Evolutionary conservation across 2,329 filamentous ascomycete genomes (phyloP), one percentile per base, ranked within the genome.

Genomic region (Colletotrichum camelliae): DNA sequence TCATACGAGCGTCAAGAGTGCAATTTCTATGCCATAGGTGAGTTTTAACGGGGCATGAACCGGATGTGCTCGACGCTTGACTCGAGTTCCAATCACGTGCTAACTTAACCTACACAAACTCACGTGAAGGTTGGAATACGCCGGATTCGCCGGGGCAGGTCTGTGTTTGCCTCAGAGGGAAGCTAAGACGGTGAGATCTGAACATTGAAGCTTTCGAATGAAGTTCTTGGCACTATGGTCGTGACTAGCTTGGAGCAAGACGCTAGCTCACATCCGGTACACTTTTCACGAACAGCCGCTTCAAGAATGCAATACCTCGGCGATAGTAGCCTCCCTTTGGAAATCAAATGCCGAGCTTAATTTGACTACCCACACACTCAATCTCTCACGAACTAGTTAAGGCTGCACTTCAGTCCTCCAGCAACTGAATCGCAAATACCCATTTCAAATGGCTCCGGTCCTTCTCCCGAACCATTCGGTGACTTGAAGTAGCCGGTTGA

Each of bases 361-460:
- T 48, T 48, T 21, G n/a, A 48, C 43, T 0, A 48, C n/a, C n/a
- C n/a, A 0, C n/a, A 10, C n/a, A 5, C 5, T 21, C 5, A 48
- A 21, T 13, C 9, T 48, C n/a, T 7, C n/a, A n/a, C n/a, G 9
- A 48, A 21, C 21, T 5, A n/a, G 0, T 0, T 2, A 48, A 7
- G 43, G 1, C 3, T n/a, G 18, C 1, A 13, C 8, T 2, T 48
- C n/a, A 3, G 43, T 48, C n/a, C 43, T 48, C 5, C n/a, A 13
- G 0, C 10, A 48, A 21, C n/a, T 13, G 43, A 21, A 21, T 48
- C 43, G n/a, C 3, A 3, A 48, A 21, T n/a, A n/a, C 3, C 3
- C n/a, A 0, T 21, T 13, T 3, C 43, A 48, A 21, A 1, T 13
- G 0, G 0, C 3, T 0, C 5, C 1, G 18, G 10, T 10, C n/a